A percentile compares a stretch with the other conserved stretches of the same genome.
phyloP scores from a whole-genome alignment of 257 asterid species.

The Solanum rostratum region DNA sequence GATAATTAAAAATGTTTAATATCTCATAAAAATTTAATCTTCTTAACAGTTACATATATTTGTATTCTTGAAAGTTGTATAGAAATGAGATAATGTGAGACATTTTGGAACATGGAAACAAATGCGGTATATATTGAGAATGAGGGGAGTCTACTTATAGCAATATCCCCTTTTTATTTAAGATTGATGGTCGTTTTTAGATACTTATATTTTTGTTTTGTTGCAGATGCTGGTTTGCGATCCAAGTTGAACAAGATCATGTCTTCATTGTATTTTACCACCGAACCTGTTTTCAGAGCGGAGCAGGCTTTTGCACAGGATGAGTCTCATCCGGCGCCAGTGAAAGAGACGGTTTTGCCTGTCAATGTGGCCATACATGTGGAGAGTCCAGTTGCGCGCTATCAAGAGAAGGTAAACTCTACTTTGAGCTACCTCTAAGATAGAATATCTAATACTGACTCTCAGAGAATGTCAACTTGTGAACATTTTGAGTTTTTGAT shows the following conservation, averaged over 20 bases:
- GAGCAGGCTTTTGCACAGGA: slow-evolving; percentile 39
- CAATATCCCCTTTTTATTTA: background rate
- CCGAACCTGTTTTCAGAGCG: slow-evolving; percentile 35
- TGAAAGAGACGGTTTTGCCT: slow-evolving; percentile 20
- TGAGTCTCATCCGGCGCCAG: slow-evolving; percentile 46
- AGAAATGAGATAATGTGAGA: background rate
- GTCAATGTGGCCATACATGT: slow-evolving; percentile 11
- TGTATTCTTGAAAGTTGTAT: background rate
- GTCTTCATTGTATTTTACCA: slow-evolving; percentile 58
- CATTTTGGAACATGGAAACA: background rate
- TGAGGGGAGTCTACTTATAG: background rate
- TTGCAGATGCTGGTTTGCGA: slow-evolving; percentile 49
- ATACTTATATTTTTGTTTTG: background rate
- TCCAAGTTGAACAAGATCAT: slow-evolving; percentile 49
- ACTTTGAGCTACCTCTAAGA: background rate
- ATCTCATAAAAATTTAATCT: background rate
- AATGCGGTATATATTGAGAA: background rate
- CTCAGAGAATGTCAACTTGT: background rate
- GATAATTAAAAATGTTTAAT: background rate
- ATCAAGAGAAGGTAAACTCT: background rate
- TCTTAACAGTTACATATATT: background rate
- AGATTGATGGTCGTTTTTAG: background rate
- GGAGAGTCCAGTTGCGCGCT: slow-evolving; percentile 6
- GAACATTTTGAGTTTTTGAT: background rate
- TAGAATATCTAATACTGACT: background rate